Conservation (phyloP, 352 stramenopile species). For the Globisporangium ultimum region DNA sequence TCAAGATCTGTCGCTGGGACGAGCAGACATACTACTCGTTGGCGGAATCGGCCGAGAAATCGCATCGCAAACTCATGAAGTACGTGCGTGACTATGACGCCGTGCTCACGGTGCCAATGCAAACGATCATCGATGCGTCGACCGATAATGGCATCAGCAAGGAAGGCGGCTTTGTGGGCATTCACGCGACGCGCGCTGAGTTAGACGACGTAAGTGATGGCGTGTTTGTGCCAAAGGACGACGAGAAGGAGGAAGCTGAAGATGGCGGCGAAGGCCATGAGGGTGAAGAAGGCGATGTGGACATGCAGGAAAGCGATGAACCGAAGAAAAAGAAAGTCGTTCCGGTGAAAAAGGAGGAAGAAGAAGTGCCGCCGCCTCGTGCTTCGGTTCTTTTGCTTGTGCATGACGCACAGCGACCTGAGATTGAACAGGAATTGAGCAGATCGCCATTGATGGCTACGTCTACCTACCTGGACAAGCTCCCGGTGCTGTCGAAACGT, state of each 20-base stretch:
- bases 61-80: slow-evolving; percentile 98
- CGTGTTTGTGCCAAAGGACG: slow-evolving; percentile 36
- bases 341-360: background rate
- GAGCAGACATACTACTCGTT: slow-evolving; percentile 99
- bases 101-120: slow-evolving; percentile 75
- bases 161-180: slow-evolving; percentile 74
- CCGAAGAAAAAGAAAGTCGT: slow-evolving; percentile 15
- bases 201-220: slow-evolving; percentile 48
- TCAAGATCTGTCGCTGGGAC: slow-evolving; percentile 99
- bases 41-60: slow-evolving; percentile 96
- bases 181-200: slow-evolving; percentile 65
- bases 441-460: slow-evolving; percentile 6
- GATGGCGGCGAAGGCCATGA: slow-evolving; percentile 13
- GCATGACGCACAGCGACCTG: slow-evolving; percentile 8
- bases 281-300: slow-evolving; percentile 6
- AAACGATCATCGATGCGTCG: slow-evolving; percentile 87
- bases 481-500: slow-evolving; percentile 55
- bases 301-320: slow-evolving; percentile 1
- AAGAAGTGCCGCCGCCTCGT: slow-evolving; percentile 2
- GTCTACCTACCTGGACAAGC: slow-evolving; percentile 48
- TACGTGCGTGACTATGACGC: slow-evolving; percentile 92
- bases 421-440: slow-evolving; percentile 8
- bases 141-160: slow-evolving; percentile 81
- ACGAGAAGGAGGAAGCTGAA: slow-evolving; percentile 9
- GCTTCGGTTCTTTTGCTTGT: slow-evolving; percentile 10